Evolutionary conservation across 2,329 filamentous ascomycete species (phyloP).

Genomic region (Chlorencoelia australis): DNA sequence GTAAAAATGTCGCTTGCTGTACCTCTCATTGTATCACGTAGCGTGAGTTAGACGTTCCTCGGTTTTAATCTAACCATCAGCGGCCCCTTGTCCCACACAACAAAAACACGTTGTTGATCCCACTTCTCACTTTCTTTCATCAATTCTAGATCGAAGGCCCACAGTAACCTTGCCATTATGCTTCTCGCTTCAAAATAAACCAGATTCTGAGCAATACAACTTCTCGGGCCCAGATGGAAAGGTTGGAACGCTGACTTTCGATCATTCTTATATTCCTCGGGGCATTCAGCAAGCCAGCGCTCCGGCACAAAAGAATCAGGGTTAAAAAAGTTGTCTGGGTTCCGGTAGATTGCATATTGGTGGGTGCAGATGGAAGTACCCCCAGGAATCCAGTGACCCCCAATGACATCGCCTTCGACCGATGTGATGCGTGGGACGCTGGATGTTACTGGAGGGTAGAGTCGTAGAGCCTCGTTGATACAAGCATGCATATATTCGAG

Average conservation of each 20-base stretch:
- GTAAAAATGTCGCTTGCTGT: too few species aligned
- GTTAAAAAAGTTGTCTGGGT: constrained; percentile 12
- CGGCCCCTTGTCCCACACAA: too few species aligned
- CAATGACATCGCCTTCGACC: constrained; percentile 13
- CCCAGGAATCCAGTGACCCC: constrained; percentile 7
- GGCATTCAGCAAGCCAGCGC: constrained; percentile 26
- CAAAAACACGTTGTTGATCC: too few species aligned
- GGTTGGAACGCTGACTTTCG: constrained; percentile 2
- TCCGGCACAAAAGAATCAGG: constrained; percentile 15
- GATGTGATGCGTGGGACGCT: constrained; percentile 12
- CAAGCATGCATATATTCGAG: constrained; percentile 2
- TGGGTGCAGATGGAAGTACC: constrained; percentile 7
- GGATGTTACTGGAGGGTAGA: constrained; percentile 1
- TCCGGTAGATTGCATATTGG: not conserved
- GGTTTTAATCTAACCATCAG: too few species aligned
- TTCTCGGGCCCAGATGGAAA: constrained; percentile 5
- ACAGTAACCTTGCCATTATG: constrained; percentile 9
- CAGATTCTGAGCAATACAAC: constrained; percentile 7
- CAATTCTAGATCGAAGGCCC: constrained; percentile 11
- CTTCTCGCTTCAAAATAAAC: constrained; percentile 7
- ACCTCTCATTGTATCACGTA: too few species aligned
- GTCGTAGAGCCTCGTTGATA: constrained; percentile 2
- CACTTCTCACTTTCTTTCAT: too few species aligned
- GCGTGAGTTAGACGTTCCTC: too few species aligned
- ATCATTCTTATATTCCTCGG: constrained; percentile 3